Conservation (phyloP, 768 basidiomycete genomes). For the Xerocomellus amylosporus region DNA sequence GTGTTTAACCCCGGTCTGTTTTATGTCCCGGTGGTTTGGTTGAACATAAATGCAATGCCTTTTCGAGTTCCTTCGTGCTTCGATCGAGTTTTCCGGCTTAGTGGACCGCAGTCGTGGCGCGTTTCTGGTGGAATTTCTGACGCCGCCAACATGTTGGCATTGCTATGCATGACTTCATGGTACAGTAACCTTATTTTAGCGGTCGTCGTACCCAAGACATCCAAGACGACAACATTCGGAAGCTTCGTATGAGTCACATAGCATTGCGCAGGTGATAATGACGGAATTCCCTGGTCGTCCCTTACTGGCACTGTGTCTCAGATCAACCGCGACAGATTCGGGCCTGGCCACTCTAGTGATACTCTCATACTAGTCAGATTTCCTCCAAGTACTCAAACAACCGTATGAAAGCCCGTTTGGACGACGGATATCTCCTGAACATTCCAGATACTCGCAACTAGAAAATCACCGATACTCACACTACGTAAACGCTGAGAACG, state of each 20-base stretch:
- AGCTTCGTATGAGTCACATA: background rate
- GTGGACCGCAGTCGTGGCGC: background rate
- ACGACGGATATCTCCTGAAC: no score
- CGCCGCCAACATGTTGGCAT: no score
- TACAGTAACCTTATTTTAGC: background rate
- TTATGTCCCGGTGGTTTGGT: slow-evolving; percentile 1
- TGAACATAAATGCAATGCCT: slow-evolving; percentile 5
- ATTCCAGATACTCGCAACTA: no score
- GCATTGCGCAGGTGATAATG: background rate
- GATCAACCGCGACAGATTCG: background rate
- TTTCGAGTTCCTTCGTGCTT: background rate
- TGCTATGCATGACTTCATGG: background rate
- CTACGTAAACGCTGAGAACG: background rate
- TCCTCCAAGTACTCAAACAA: background rate
- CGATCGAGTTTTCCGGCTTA: background rate
- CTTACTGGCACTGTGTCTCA: no score
- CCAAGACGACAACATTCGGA: background rate
- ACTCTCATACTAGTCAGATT: no score
- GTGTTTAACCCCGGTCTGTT: slow-evolving; percentile 17
- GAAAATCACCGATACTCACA: background rate
- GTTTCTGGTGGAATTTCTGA: background rate
- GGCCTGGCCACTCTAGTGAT: background rate
- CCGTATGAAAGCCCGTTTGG: background rate
- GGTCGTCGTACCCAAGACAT: background rate
- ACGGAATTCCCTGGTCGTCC: background rate